phyloP scores from a whole-genome alignment of 441 rosid genomes.

The Gossypium trilobum region DNA sequence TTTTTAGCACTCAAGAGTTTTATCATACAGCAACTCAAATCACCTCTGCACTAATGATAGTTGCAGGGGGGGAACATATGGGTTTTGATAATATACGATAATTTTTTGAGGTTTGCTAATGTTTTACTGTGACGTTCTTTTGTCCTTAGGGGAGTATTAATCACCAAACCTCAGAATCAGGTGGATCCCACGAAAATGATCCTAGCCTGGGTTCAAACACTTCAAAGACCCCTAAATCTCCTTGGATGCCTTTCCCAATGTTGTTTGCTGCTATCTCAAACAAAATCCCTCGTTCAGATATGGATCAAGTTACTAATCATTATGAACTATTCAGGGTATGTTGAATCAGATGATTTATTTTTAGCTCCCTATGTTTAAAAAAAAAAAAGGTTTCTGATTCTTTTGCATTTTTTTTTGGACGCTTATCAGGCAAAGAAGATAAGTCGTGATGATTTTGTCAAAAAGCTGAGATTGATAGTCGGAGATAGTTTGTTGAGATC shows the following conservation, averaged over 20 bases:
- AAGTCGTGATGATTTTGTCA: constrained; percentile 60
- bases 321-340: constrained; percentile 67
- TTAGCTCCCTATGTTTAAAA: not conserved
- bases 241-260: constrained; percentile 87
- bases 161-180: constrained; percentile 25
- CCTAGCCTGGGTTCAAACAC: constrained; percentile 51
- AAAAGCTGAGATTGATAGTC: constrained; percentile 49
- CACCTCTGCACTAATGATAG: not conserved
- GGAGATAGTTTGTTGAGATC: constrained; percentile 77
- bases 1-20: not conserved
- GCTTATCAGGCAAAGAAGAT: constrained; percentile 51
- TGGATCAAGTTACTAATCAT: constrained; percentile 42
- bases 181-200: constrained; percentile 36
- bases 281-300: constrained; percentile 46
- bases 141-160: constrained; percentile 27
- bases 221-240: constrained; percentile 62
- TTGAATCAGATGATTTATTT: not conserved
- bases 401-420: not conserved
- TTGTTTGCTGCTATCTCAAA: constrained; percentile 71
- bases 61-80: not conserved
- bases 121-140: constrained; percentile 9
- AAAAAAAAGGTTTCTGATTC: constrained; percentile 1
- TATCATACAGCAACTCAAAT: not conserved
- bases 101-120: not conserved
- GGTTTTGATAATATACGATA: not conserved